Base-by-base conservation (phyloP, 768 basidiomycete species). In the Dentipellis sp. region DNA sequence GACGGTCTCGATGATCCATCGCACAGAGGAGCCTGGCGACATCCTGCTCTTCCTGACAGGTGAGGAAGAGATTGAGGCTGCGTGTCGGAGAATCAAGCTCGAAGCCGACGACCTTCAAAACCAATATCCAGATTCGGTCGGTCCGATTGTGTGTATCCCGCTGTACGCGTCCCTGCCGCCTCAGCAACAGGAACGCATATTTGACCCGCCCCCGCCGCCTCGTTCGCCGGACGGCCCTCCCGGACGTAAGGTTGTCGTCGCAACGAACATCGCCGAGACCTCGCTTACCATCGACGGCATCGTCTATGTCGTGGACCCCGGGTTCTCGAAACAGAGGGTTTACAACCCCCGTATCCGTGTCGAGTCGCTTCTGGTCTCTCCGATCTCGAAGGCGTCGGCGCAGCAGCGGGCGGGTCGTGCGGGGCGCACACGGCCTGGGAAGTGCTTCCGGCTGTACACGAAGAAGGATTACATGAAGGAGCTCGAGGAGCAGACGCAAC, bases 281-380 rank as follows among this genome's bases (percentile, higher is more conserved):
- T 95, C 93, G 2, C 72, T 98, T 45, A 99, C 95, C 2, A 98
- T 99, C 57, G 95, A 99, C 62, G 95, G 95, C 19, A 97, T 99
- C 64, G 94, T 99, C n/a, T 99, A 98, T 64, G 95, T 97, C 56
- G 94, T 97, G 48, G 95, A 97, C 66, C 92, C 94, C 0, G 94
- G 94, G 1, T 97, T 98, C 74, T 94, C 89, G 36, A 95, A 99
- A 71, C 95, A 97, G 71, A 97, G 94, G 67, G 88, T 98, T 50
- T 99, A 98, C 75, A 98, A 97, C 68, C 97, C 95, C 0, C 81
- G 95, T 34, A 97, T 97, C 58, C 85, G 95, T 49, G 95, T 98
- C 19, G 95, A 99, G 74, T 88, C 86, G 58, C 74, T 99, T 54
- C 74, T 97, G 16, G 94, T 98, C 46, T 86, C 88, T 52, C 94